Base-by-base conservation (phyloP, 371 early-diverging fungal genomes). In the Cokeromyces recurvatus region DNA sequence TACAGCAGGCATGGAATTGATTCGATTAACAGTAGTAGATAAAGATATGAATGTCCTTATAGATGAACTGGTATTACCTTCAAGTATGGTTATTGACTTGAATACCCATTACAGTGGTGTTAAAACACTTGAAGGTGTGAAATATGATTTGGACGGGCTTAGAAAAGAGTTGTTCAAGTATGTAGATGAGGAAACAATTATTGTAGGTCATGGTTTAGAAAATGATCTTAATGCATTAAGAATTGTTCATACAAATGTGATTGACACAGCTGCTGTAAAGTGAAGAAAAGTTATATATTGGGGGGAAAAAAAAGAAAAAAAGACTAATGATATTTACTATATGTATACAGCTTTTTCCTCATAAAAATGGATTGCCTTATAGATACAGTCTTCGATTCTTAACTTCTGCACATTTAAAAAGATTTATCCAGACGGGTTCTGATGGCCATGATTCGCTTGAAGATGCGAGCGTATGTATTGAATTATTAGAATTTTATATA, bases 41-140 rank as follows among this genome's bases (percentile, higher is more conserved):
- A 60, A 66, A 32, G 31, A 65, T 2, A 66, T 62, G 23, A 57
- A 74, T 2, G 42, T 53, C 1, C 40, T 82, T 9, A 17, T 82
- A 48, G 82, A 80, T 59, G 81, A 82, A 43, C 53, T 78, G 4
- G 77, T 75, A 1, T 53, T 72, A 6, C 82, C 82, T 1, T 59
- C 59, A 12, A 61, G 74, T 40, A 62, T 64, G 52, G 57, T 81
- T 41, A 49, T 78, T 16, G 82, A 81, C 54, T 42, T 81, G 34
- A 81, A 81, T 44, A 64, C 76, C 2, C 63, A 65, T 1, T 82
- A 59, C 36, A 78, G 80, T 55, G 82, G 82, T n/a, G 71, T 82
- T 10, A 67, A 62, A 15, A 78, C 79, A 2, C 29, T 82, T 7
- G 68, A 65, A 24, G 62, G 63, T 0, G 78, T 66, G 2, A 72